Evolutionary conservation across 345 rosid species (phyloP), one percentile per base, ranked within the genome.

Genomic region (Eucalyptus cloeziana): DNA sequence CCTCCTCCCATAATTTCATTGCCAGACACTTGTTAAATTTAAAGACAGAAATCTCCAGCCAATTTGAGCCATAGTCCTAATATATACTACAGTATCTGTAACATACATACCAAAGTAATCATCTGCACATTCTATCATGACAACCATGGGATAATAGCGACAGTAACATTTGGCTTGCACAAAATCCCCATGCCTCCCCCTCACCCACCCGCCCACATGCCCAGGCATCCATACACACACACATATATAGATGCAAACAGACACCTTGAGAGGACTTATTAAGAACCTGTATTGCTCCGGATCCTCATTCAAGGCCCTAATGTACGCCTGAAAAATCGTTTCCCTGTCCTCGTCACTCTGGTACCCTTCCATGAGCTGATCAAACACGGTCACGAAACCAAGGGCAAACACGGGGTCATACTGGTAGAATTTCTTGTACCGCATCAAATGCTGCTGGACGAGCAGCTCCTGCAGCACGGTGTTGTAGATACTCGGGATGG

Each of bases 321-420:
- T 89, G 89, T 98, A 98, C 13, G 99, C 98, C 93, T 94, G 93
- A 88, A 98, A 98, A 85, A 98, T 95, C 90, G 95, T 93, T 83
- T 98, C 97, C 58, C 97, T 95, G 60, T 98, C 99, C 91, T 96
- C 95, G 71, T 96, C 98, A 88, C 98, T 94, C 21, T 98, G 98
- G 89, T 97, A 98, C 31, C 99, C 99, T 90, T 98, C 99, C 99
- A 98, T 98, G 93, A 98, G 99, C 90, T 96, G 97, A 93, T 98
- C 98, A 87, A 93, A 98, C 10, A 98, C 97, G 49, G 99, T 98
- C 85, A 98, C 99, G 80, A 97, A 96, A 86, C 99, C 99, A 76
- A 98, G 99, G 49, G 99, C 99, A 86, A 98, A 98, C 52, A 98
- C 95, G 4, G 98, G 94, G 58, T 98, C 99, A 86, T 98, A 98